Evolutionary conservation across 768 basidiomycete species (phyloP), one percentile per base, ranked within the genome.

Genomic region (Collybia sp.): DNA sequence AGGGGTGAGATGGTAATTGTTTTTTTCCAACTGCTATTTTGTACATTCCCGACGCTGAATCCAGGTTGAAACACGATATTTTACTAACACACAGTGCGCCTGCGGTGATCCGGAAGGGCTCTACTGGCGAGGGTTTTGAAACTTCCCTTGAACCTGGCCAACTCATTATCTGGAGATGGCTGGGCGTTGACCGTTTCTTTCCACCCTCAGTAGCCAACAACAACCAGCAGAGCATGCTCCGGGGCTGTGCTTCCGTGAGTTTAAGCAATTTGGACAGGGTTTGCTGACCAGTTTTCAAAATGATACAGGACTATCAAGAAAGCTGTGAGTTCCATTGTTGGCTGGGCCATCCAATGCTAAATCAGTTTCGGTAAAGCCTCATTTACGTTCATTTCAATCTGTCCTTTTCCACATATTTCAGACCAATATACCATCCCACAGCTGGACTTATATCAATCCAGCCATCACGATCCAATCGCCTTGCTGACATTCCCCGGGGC

Each of bases 291-390:
- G 40, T 31, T 40, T 11, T 43, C 16, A 2, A 30, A n/a, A 31
- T 18, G 11, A 37, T 30, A 3, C 15, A 89, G 86, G 88, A 89
- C 59, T 88, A 81, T 56, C 82, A 80, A 54, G 83, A 88, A 55
- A 88, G 85, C 60, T 73, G 88, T 88, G 58, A 58, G 82, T 57
- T 15, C 11, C 4, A 30, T 37, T 20, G 34, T 18, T 18, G 42
- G 34, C 43, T 16, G 20, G 18, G 18, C 16, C 31, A 37, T 34
- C 31, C 19, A 30, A 18, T 31, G 8, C 25, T 18, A 8, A 31
- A 37, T 3, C 49, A 17, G 41, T 36, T 20, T 30, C 42, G 40
- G 30, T 40, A 40, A 44, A 88, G 85, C 77, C 39, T 86, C 85
- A 0, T 86, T 85, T 66, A 83, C 79, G 47, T 52, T 85, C 13